Percentiles rank a stretch among this genome's conserved stretches.
Conservation (phyloP, 352 stramenopile genomes). For the Albugo candida region DNA sequence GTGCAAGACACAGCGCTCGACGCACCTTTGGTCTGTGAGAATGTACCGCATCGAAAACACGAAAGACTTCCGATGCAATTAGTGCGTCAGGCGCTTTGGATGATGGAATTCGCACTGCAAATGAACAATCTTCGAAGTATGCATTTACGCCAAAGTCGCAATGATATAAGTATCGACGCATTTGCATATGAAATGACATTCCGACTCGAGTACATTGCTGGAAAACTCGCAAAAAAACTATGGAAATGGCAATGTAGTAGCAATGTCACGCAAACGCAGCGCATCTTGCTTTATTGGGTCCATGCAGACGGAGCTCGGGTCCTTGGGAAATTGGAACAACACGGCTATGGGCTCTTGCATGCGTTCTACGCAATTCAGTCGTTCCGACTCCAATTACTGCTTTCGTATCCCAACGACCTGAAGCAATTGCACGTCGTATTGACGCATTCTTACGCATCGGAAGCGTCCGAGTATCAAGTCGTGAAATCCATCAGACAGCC, state of each 20-base stretch:
- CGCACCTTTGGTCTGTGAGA: neutral
- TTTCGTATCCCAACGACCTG: slow-evolving; percentile 6
- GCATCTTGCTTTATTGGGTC: slow-evolving; percentile 30
- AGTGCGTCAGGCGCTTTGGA: slow-evolving; percentile 9
- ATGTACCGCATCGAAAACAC: neutral
- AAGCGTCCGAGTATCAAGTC: neutral
- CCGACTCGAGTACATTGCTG: slow-evolving; percentile 50
- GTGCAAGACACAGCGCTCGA: slow-evolving; percentile 12
- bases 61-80: slow-evolving; percentile 10
- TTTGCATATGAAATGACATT: slow-evolving; percentile 30
- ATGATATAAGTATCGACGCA: no score
- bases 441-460: neutral
- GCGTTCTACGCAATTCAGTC: slow-evolving; percentile 58
- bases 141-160: neutral
- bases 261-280: slow-evolving; percentile 3
- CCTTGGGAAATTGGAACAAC: slow-evolving; percentile 38
- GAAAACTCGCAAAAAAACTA: slow-evolving; percentile 48
- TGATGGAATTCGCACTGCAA: slow-evolving; percentile 13
- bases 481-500: neutral
- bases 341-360: slow-evolving; percentile 27
- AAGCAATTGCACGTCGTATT: neutral
- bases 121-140: neutral
- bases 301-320: slow-evolving; percentile 32
- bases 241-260: slow-evolving; percentile 6
- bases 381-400: slow-evolving; percentile 31